Evolutionary conservation across 2,329 filamentous ascomycete species (phyloP).

Genomic region (Nigrospora sphaerica): DNA sequence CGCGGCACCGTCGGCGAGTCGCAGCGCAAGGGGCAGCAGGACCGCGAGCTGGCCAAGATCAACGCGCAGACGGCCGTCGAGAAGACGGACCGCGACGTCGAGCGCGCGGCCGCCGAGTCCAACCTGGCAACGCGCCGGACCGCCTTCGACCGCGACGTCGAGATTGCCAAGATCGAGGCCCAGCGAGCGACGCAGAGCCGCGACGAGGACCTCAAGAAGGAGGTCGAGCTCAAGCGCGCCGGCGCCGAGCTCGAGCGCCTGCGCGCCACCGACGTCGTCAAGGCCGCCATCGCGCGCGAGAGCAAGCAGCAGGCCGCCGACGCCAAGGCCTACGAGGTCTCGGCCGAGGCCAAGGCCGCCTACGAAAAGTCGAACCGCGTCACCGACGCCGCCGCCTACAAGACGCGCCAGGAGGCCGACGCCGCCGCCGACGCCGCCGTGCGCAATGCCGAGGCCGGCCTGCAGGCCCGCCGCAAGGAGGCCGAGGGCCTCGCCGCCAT

Average conservation of each 20-base stretch:
- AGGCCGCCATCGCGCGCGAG: conserved; percentile 64
- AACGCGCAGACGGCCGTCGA: conserved; percentile 74
- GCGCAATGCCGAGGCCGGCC: conserved; percentile 46
- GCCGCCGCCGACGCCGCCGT: conserved; percentile 28
- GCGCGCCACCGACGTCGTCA: conserved; percentile 69
- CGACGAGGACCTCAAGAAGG: conserved; percentile 73
- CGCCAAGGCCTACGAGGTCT: conserved; percentile 55
- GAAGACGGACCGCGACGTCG: conserved; percentile 77
- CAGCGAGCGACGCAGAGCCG: conserved; percentile 64
- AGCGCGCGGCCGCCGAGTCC: conserved; percentile 73
- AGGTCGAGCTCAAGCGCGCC: conserved; percentile 71
- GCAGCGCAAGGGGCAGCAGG: conserved; percentile 70
- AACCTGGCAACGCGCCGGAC: conserved; percentile 68
- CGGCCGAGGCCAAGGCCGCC: conserved; percentile 50
- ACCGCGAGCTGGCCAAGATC: conserved; percentile 83
- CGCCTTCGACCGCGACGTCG: conserved; percentile 64
- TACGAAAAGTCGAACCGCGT: conserved; percentile 45
- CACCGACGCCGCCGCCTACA: conserved; percentile 40
- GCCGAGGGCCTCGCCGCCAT: conserved; percentile 72
- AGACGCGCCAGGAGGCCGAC: conserved; percentile 38
- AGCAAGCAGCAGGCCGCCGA: conserved; percentile 63
- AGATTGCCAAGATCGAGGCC: conserved; percentile 69
- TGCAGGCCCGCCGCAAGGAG: conserved; percentile 59
- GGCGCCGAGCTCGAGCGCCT: conserved; percentile 75
- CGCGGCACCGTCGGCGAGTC: conserved; percentile 70